These are phyloP conservation scores for Phytopythium ostracodes DNA, from an alignment of 352 stramenopile species.

Conservation along the genomic window DNA sequence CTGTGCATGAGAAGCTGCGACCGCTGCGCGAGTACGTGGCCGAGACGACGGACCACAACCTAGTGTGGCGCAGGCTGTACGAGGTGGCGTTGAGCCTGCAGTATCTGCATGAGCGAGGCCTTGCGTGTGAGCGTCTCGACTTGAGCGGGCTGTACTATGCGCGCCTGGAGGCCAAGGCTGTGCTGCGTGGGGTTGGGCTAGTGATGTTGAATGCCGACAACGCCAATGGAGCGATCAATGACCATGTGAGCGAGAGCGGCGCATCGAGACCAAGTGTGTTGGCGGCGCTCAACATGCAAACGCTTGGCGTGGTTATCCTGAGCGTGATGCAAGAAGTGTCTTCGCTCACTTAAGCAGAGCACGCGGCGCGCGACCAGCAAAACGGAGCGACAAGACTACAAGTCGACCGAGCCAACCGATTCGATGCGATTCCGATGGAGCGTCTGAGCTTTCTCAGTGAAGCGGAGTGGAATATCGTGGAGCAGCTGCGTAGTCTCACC, in stretches of 20 bases:
- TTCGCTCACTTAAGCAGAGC: background rate
- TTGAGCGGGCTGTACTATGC: background rate
- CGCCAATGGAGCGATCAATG: background rate
- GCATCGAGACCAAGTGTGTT: no score
- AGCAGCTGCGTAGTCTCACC: background rate
- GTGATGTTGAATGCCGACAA: background rate
- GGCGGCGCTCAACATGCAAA: background rate
- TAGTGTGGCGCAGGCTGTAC: background rate
- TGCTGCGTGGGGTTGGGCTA: background rate
- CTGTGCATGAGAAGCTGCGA: background rate
- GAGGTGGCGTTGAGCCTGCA: background rate
- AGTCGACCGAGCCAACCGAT: background rate
- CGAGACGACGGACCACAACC: background rate
- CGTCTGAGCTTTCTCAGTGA: background rate
- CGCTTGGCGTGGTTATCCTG: background rate
- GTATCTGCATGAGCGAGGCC: background rate
- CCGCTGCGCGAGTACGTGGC: background rate
- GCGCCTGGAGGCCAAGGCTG: background rate
- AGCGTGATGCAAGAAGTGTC: background rate
- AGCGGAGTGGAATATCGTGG: background rate
- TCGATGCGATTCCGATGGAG: background rate
- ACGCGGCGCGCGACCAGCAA: background rate
- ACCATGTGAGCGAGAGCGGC: no score
- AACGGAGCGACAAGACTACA: no score
- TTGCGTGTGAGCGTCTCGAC: background rate